These are phyloP conservation scores for Boeremia lycopersici DNA, from an alignment of 2,329 filamentous ascomycete genomes.

Conservation along the genomic window DNA sequence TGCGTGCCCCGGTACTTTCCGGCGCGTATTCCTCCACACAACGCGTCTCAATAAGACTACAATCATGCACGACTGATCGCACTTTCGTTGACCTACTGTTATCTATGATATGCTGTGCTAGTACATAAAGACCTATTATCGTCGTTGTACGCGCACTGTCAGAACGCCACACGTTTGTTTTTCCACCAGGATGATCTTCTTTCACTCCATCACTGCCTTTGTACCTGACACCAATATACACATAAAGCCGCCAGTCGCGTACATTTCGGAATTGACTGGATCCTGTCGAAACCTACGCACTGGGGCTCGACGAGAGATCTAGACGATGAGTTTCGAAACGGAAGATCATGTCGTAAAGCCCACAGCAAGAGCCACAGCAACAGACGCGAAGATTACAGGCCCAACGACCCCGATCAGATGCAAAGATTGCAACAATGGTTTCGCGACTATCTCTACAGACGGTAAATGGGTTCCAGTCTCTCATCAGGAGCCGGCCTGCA, in stretches of 20 bases:
- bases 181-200: constrained; percentile 4
- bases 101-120: not conserved
- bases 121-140: too few species aligned
- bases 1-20: not conserved
- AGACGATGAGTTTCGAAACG: not conserved
- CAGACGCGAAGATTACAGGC: not conserved
- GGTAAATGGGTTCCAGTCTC: not conserved
- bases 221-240: not conserved
- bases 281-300: not conserved
- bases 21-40: not conserved
- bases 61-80: not conserved
- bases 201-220: not conserved
- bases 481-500: not conserved
- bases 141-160: not conserved
- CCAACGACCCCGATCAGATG: constrained; percentile 3
- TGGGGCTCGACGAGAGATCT: not conserved
- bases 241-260: not conserved
- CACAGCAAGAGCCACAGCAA: not conserved
- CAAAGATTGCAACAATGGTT: constrained; percentile 1
- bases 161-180: not conserved
- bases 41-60: constrained; percentile 2
- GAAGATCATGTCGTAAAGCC: not conserved
- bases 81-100: not conserved
- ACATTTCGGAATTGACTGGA: not conserved
- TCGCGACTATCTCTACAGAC: constrained; percentile 2